Evolutionary conservation across 2,329 filamentous ascomycete genomes (phyloP).

Genomic region (Aspergillus tamarii): DNA sequence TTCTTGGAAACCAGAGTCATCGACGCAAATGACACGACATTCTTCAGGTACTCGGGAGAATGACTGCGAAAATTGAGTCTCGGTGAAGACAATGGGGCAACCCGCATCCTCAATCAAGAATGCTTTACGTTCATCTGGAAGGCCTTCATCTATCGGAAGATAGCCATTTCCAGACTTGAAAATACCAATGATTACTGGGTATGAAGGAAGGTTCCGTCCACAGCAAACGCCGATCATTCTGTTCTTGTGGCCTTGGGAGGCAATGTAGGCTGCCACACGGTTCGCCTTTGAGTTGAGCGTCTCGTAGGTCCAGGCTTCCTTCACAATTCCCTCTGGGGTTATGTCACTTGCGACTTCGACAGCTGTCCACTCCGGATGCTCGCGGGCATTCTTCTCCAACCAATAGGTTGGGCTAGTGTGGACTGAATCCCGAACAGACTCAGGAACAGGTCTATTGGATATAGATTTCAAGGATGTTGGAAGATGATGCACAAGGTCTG

Average conservation of each 20-base stretch:
- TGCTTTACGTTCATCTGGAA: constrained; percentile 33
- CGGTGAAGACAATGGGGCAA: constrained; percentile 35
- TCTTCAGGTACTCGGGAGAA: constrained; percentile 22
- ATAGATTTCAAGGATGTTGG: constrained; percentile 28
- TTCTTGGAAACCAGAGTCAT: constrained; percentile 23
- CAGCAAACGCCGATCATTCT: constrained; percentile 34
- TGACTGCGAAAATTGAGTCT: constrained; percentile 18
- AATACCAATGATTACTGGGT: constrained; percentile 35
- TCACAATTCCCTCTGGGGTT: constrained; percentile 22
- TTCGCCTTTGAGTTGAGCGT: constrained; percentile 28
- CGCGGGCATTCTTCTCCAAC: constrained; percentile 30
- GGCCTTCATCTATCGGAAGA: constrained; percentile 38
- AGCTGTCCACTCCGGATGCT: constrained; percentile 33
- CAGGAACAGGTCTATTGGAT: constrained; percentile 23
- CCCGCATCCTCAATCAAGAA: constrained; percentile 34
- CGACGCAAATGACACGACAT: constrained; percentile 28
- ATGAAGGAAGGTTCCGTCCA: constrained; percentile 30
- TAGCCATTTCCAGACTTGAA: constrained; percentile 40
- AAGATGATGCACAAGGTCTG: constrained; percentile 28
- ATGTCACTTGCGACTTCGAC: constrained; percentile 33
- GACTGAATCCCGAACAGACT: constrained; percentile 22
- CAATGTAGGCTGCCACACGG: constrained; percentile 30
- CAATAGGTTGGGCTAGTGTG: constrained; percentile 31
- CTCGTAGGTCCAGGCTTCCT: constrained; percentile 30
- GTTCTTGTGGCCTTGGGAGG: constrained; percentile 24